Evolutionary conservation across 768 basidiomycete genomes (phyloP).

Genomic region (Suillus alpinus): DNA sequence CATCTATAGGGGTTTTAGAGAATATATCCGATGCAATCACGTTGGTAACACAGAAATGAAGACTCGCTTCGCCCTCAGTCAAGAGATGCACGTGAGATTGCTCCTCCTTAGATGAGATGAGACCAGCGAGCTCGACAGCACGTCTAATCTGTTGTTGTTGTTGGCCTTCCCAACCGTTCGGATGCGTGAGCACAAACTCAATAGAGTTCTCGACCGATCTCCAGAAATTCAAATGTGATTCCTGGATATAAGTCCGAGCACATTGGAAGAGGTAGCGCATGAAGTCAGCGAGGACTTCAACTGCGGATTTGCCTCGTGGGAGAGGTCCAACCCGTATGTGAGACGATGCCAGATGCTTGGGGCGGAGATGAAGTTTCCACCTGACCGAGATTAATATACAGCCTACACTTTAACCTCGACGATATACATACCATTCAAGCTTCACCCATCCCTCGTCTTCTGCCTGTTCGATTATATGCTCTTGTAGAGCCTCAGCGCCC

Average conservation of each 20-base stretch:
- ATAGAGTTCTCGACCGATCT: conserved; percentile 17
- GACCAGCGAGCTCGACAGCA: conserved; percentile 21
- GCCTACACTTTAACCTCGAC: background rate
- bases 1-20: conserved; percentile 2
- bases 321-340: conserved; percentile 23
- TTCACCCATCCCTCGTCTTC: conserved; percentile 36
- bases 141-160: conserved; percentile 30
- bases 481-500: conserved; percentile 41
- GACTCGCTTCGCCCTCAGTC: conserved; percentile 26
- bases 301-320: conserved; percentile 17
- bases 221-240: conserved; percentile 30
- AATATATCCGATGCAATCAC: conserved; percentile 34
- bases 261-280: conserved; percentile 26
- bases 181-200: conserved; percentile 26
- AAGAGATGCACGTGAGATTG: conserved; percentile 21
- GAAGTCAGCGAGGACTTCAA: conserved; percentile 25
- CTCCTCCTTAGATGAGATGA: conserved; percentile 15
- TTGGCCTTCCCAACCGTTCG: conserved; percentile 31
- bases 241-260: conserved; percentile 19
- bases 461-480: conserved; percentile 34
- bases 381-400: conserved; percentile 9
- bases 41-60: conserved; percentile 39
- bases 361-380: conserved; percentile 36
- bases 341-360: conserved; percentile 22
- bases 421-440: conserved; percentile 35